These are phyloP conservation scores for Themeda triandra DNA, from an alignment of 176 grass and related monocot genomes.

Conservation along the genomic window DNA sequence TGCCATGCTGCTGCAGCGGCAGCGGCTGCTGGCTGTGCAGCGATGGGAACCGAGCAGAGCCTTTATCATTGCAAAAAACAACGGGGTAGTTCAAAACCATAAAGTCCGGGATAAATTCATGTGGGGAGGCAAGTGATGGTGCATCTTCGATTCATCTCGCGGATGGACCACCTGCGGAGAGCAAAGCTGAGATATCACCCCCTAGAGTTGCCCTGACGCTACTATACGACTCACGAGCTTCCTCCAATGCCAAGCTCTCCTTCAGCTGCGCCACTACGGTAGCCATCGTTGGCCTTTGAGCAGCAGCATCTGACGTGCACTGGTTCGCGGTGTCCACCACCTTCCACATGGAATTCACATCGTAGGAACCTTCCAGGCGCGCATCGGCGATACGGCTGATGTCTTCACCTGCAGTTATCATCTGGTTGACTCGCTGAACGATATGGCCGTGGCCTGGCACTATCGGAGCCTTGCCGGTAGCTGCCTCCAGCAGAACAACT, in stretches of 20 bases:
- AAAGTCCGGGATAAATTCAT: too few relatives aligned
- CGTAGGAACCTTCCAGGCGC: background rate
- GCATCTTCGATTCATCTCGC: background rate
- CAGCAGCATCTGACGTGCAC: background rate
- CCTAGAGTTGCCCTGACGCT: background rate
- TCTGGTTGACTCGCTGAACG: background rate
- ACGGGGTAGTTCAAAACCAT: too few relatives aligned
- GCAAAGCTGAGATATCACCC: background rate
- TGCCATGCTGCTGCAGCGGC: too few relatives aligned
- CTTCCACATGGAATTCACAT: constrained; percentile 12
- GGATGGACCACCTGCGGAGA: background rate
- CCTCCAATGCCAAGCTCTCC: constrained; percentile 6
- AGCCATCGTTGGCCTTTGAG: background rate
- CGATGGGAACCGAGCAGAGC: too few relatives aligned
- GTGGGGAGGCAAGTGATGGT: too few relatives aligned
- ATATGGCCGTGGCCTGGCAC: background rate
- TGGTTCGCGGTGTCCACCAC: background rate
- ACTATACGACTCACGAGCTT: background rate
- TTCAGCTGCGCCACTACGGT: background rate
- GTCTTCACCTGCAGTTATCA: background rate
- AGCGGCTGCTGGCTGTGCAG: too few relatives aligned
- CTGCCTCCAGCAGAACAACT: background rate
- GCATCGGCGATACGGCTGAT: background rate
- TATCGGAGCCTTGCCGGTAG: background rate
- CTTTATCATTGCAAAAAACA: too few relatives aligned